Conservation (phyloP, 345 rosid species). For the Hypericum androsaemum region DNA sequence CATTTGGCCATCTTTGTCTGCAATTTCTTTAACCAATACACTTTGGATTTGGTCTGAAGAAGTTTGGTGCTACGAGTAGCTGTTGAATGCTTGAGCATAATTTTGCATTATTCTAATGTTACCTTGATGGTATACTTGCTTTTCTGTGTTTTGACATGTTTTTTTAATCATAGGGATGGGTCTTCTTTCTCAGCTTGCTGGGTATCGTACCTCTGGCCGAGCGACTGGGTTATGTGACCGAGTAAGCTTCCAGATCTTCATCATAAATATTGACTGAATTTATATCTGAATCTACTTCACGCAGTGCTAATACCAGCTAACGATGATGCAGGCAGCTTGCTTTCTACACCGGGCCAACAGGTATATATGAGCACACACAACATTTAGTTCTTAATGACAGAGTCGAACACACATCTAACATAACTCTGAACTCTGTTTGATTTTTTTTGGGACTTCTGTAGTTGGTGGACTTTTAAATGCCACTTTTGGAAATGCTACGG, state of each 20-base stretch:
- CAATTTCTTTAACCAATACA: neutral
- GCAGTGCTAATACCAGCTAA: neutral
- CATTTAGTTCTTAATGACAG: no score
- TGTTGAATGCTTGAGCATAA: neutral
- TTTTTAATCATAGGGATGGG: slow-evolving; percentile 17
- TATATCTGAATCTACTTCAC: neutral
- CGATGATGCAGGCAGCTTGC: slow-evolving; percentile 38
- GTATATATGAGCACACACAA: slow-evolving; percentile 8
- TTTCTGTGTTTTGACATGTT: no score
- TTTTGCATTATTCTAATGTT: no score
- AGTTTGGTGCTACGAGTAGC: neutral
- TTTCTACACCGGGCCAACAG: slow-evolving; percentile 41
- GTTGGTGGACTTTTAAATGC: slow-evolving; percentile 46
- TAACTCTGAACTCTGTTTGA: neutral
- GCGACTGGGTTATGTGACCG: slow-evolving; percentile 43
- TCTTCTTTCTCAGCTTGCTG: slow-evolving; percentile 37
- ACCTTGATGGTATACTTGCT: no score
- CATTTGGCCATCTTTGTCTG: neutral
- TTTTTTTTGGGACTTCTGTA: slow-evolving; percentile 15
- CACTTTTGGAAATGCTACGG: slow-evolving; percentile 45
- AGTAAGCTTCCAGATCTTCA: slow-evolving; percentile 21
- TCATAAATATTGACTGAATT: neutral
- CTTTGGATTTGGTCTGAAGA: neutral
- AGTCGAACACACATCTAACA: no score
- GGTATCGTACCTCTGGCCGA: slow-evolving; percentile 48